Evolutionary conservation across 225 moss, liverwort and hornwort species (phyloP), one percentile per base, ranked within the genome.

Genomic region (Lunularia cruciata): DNA sequence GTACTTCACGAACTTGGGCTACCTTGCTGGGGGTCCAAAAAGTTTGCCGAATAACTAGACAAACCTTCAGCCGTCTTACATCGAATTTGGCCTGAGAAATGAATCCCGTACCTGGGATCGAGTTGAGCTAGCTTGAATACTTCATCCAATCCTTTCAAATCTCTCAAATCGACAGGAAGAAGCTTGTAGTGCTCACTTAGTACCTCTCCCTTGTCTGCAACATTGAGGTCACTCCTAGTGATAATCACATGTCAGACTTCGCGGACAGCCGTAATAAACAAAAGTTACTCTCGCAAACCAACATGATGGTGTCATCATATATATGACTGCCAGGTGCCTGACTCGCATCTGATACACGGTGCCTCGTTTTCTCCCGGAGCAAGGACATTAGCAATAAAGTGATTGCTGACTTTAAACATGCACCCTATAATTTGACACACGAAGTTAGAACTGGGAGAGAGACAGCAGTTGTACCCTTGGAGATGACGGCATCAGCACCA

Each of bases 131-230:
- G 81, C 79, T 74, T 70, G 38, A 92, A 86, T 40, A 74, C 84
- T 26, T 45, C 58, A 73, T 92, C 88, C 46, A 92, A 59, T 31
- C 80, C 87, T 58, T 81, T 84, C 56, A 79, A 55, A 57, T 77
- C 75, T 58, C 90, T 85, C 81, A 96, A 77, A 67, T 96, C 95
- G 79, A 85, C 89, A 57, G 95, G 78, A 66, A 96, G 56, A 43
- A 96, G 90, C 68, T 81, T 80, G 69, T 92, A 96, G 59, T 89
- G 72, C 43, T 88, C 76, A 76, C 90, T 89, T 12, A 79, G 15
- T 45, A 96, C 83, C 78, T 90, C 83, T 65, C 95, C 95, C 68
- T 82, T 89, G 59, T 76, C 95, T 96, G 87, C 84, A 86, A 47
- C 63, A 82, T 58, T 59, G 72, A 52, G 65, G 51, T 51, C 67